Conservation (phyloP, 805 yeast species). For the Metschnikowia corniflorae region DNA sequence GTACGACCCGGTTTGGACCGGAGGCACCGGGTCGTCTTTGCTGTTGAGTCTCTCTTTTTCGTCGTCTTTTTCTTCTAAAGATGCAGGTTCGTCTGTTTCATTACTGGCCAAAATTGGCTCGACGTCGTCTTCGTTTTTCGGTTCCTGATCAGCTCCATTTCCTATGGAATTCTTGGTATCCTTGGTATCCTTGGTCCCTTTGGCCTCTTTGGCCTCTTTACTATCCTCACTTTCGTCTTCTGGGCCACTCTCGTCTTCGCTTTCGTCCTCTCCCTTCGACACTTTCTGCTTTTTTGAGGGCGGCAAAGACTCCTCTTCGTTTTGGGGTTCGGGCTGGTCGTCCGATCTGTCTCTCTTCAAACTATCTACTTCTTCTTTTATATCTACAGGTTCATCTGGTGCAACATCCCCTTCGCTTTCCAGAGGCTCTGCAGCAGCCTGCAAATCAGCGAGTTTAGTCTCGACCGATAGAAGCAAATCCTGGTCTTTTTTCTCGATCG, state of each 20-base stretch:
- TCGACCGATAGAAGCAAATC: constrained; percentile 23
- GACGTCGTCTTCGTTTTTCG: background rate
- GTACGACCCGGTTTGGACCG: constrained; percentile 42
- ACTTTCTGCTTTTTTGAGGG: constrained; percentile 15
- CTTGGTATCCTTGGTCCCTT: background rate
- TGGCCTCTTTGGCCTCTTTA: background rate
- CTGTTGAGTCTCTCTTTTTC: constrained; percentile 19
- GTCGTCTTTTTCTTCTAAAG: background rate
- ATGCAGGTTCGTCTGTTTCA: constrained; percentile 9
- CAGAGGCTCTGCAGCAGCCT: constrained; percentile 4
- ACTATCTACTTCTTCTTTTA: background rate
- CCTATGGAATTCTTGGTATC: background rate
- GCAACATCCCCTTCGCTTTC: constrained; percentile 1
- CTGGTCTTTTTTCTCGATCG: constrained; percentile 30
- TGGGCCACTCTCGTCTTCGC: constrained; percentile 8
- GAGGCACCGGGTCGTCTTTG: constrained; percentile 39
- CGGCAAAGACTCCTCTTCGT: constrained; percentile 15
- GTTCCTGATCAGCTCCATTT: background rate
- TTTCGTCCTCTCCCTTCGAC: constrained; percentile 4
- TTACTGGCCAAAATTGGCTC: too few species aligned
- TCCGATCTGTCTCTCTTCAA: constrained; percentile 10
- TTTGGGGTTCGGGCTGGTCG: background rate
- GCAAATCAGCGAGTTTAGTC: constrained; percentile 5
- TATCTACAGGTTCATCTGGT: background rate
- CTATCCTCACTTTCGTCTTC: background rate